Base-by-base conservation (phyloP, 495 filamentous ascomycete species). In the Elaphomyces granulatus region DNA sequence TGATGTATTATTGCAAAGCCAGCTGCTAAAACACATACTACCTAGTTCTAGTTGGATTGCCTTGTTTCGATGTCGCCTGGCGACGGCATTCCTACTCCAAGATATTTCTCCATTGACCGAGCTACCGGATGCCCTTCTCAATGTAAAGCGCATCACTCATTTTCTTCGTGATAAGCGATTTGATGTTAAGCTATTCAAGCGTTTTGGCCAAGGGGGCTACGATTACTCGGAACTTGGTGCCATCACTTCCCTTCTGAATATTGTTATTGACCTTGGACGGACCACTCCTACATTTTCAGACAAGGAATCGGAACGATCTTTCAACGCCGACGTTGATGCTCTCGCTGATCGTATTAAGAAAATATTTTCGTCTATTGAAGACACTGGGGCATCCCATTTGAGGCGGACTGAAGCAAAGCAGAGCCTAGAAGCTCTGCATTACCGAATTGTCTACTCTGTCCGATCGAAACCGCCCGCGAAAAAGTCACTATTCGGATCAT, bases 381-480 rank as follows among this genome's bases (percentile, higher is more conserved):
- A 87, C 50, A 70, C 75, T 0, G 82, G 83, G 18, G 79, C 81
- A 17, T 71, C 77, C 4, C 72, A 79, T 52, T 69, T 86, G 39
- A 74, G 74, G 14, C 69, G 81, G 15, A 77, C 82, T 34, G 70
- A 87, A 38, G 77, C 80, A 0, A 88, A 90, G 53, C 70, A 74
- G 33, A 68, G 67, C 16, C 61, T 93, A 4, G 80, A 90, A 49
- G 61, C 75, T 2, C 53, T 94, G 8, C 67, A 80, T 40, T 75
- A 83, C 36, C 70, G 85, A 36, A 66, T 93, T 34, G 49, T 75
- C 28, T 78, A 80, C 50, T 72, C 73, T 0, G 74, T 93, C 8
- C 63, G 86, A 30, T 80, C 79, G 8, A 74, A 71, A 50, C 71
- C 71, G 20, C 73, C 61, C 37, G 66, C 71, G 3, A 81, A 68